Conservation (phyloP, 140 eudicot genomes). For the Bidens hawaiensis region DNA sequence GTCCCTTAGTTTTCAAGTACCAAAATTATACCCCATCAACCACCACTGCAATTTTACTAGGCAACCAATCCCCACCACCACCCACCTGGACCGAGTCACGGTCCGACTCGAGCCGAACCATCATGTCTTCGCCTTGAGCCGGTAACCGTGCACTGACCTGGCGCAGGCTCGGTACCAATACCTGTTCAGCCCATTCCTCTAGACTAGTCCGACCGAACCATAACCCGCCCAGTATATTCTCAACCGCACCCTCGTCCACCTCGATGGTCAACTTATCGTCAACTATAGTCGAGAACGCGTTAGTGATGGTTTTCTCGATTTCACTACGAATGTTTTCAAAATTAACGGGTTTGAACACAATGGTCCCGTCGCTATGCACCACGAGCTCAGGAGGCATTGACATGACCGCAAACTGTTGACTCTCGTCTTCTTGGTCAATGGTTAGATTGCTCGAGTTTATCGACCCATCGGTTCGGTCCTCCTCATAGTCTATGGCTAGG, state of each 20-base stretch:
- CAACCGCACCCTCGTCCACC: slow-evolving; percentile 58
- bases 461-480: slow-evolving; percentile 67
- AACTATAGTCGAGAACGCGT: slow-evolving; percentile 38
- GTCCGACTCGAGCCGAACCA: slow-evolving; percentile 56
- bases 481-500: slow-evolving; percentile 54
- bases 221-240: slow-evolving; percentile 67
- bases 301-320: slow-evolving; percentile 54
- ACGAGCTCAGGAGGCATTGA: slow-evolving; percentile 66
- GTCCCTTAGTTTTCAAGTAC: slow-evolving; percentile 9
- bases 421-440: slow-evolving; percentile 69
- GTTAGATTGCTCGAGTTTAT: slow-evolving; percentile 81
- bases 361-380: slow-evolving; percentile 57
- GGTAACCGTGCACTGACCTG: slow-evolving; percentile 43
- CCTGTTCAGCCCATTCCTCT: slow-evolving; percentile 73
- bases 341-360: slow-evolving; percentile 70
- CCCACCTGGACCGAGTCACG: slow-evolving; percentile 25
- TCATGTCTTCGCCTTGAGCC: slow-evolving; percentile 23
- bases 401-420: slow-evolving; percentile 38
- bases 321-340: slow-evolving; percentile 46
- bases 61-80: slow-evolving; percentile 62
- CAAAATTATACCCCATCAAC: slow-evolving; percentile 34
- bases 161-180: slow-evolving; percentile 53
- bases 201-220: slow-evolving; percentile 72
- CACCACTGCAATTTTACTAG: slow-evolving; percentile 52
- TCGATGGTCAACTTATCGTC: slow-evolving; percentile 48